A percentile compares a stretch with the other conserved stretches of the same genome.
Conservation (phyloP, 2,329 filamentous ascomycete species). For the Cercospora zeina region DNA sequence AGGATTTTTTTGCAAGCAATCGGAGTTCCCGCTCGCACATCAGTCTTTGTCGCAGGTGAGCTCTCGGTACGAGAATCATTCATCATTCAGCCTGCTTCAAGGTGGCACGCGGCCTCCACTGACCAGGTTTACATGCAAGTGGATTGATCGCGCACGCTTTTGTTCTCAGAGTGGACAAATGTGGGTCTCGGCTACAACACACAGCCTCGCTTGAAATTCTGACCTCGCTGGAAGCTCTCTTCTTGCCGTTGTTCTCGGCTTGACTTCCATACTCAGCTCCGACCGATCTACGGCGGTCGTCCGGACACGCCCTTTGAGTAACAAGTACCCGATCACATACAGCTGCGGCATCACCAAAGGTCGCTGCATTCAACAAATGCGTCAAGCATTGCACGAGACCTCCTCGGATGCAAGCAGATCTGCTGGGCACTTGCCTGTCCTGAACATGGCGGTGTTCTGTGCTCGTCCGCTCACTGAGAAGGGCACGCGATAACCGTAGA, state of each 20-base stretch:
- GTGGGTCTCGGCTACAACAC: slow-evolving; percentile 5
- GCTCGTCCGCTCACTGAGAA: not conserved
- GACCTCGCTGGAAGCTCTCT: not conserved
- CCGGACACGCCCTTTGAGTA: no score
- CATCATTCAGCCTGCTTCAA: not conserved
- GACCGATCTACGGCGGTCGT: not conserved
- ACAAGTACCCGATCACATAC: not conserved
- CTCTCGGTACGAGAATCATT: not conserved
- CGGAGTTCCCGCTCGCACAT: not conserved
- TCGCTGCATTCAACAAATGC: not conserved
- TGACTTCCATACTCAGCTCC: slow-evolving; percentile 1
- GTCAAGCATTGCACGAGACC: not conserved
- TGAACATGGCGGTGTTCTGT: not conserved
- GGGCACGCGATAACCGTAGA: not conserved
- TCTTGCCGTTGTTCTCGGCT: not conserved
- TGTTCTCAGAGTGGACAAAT: not conserved
- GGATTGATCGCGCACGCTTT: not conserved
- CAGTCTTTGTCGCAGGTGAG: not conserved
- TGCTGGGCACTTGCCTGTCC: not conserved
- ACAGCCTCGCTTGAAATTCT: not conserved
- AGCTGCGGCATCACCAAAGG: not conserved
- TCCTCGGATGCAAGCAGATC: not conserved
- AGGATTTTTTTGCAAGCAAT: not conserved
- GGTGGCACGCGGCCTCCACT: not conserved
- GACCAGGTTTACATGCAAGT: slow-evolving; percentile 1